Percentiles rank a stretch among this genome's conserved stretches.
Evolutionary conservation across 2,329 filamentous ascomycete genomes (phyloP).

Genomic region (Colletotrichum somersetense): DNA sequence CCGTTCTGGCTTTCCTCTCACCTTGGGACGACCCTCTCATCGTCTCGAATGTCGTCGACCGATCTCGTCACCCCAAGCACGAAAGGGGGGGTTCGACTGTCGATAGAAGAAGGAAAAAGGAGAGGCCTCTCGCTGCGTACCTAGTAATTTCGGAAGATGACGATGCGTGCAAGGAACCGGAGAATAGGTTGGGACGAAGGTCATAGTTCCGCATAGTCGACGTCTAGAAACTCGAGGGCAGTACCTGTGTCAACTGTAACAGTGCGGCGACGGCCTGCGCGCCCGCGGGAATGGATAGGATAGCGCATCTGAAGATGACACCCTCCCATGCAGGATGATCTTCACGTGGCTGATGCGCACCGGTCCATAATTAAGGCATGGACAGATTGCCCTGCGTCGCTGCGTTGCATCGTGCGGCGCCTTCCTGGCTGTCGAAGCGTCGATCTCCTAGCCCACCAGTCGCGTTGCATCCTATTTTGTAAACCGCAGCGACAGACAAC

Average conservation of each 20-base stretch:
- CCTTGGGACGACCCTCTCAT: conserved; percentile 30
- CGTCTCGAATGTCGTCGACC: conserved; percentile 28
- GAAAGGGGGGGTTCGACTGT: not conserved
- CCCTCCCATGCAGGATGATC: conserved; percentile 17
- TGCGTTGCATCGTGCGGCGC: not conserved
- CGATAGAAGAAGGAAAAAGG: not conserved
- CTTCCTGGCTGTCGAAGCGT: conserved; percentile 5
- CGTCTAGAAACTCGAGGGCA: not conserved
- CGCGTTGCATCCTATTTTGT: not conserved
- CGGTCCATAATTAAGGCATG: not conserved
- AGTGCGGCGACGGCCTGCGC: not conserved
- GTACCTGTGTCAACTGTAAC: not conserved
- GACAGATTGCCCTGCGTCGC: not conserved
- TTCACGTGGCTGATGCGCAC: conserved; percentile 21
- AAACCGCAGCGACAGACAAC: not conserved
- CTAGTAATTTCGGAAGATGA: not conserved
- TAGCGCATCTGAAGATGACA: conserved; percentile 26
- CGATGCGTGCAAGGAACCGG: conserved; percentile 1
- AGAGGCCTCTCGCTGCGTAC: too few relatives aligned
- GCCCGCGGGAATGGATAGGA: conserved; percentile 10
- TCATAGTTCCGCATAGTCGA: not conserved
- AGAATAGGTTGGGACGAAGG: not conserved
- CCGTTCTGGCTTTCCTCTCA: not conserved
- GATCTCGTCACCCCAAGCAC: conserved; percentile 16
- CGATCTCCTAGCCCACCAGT: conserved; percentile 11